These are phyloP conservation scores for Casuarina cunninghamiana DNA, from an alignment of 306 rosid species.

Conservation along the genomic window DNA sequence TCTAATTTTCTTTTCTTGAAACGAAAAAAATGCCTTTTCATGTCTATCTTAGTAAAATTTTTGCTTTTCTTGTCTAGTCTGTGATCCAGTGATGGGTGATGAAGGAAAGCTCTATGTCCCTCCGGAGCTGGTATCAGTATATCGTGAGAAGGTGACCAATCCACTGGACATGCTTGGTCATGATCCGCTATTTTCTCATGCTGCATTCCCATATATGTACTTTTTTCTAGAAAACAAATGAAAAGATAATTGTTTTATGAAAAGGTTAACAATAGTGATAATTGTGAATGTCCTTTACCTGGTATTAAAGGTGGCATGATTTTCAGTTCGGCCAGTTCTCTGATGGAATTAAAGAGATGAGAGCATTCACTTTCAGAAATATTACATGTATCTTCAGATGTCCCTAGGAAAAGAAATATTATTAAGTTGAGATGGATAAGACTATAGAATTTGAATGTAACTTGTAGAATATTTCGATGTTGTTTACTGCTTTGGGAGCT, in stretches of 20 bases:
- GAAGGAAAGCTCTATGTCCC: constrained; percentile 96
- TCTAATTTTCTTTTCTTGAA: background rate
- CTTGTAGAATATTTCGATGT: constrained; percentile 22
- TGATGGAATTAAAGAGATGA: background rate
- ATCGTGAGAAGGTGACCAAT: constrained; percentile 80
- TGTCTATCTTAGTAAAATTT: constrained; percentile 24
- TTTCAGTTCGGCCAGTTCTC: background rate
- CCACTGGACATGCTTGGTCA: background rate
- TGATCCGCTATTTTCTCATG: background rate
- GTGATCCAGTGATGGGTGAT: constrained; percentile 99
- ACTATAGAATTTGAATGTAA: background rate
- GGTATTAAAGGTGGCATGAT: background rate
- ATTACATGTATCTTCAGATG: background rate
- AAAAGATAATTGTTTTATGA: no score
- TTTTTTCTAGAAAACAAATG: background rate
- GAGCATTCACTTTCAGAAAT: background rate
- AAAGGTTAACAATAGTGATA: background rate
- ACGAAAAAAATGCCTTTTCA: background rate
- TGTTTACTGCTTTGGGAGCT: background rate
- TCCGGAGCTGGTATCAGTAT: constrained; percentile 73
- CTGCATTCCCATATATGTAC: background rate
- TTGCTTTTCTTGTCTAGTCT: constrained; percentile 51
- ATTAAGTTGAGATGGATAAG: background rate
- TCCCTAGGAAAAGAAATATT: background rate
- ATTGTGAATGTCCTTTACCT: background rate